Evolutionary conservation across 495 filamentous ascomycete genomes (phyloP).

Genomic region (Trichoderma reesei): DNA sequence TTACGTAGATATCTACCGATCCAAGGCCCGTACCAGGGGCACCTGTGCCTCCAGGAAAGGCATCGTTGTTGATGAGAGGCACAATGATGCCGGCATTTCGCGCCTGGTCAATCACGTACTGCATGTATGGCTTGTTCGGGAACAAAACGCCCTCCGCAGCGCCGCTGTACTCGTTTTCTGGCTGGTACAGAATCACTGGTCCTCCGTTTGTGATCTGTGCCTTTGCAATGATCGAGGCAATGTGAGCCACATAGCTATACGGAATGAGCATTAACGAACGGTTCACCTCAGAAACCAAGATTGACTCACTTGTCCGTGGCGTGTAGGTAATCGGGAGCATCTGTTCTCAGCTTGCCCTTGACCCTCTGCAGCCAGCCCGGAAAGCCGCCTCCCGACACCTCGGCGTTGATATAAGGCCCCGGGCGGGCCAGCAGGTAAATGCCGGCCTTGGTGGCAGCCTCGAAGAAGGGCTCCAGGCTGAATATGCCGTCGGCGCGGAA

Average conservation of each 20-base stretch:
- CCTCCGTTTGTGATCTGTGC: conserved; percentile 49
- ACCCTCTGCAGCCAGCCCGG: conserved; percentile 2
- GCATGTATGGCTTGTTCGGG: conserved; percentile 31
- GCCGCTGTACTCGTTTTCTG: conserved; percentile 46
- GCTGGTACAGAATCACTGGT: conserved; percentile 43
- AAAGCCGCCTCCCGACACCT: conserved; percentile 18
- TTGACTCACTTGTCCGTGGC: conserved; percentile 5
- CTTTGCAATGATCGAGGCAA: conserved; percentile 39
- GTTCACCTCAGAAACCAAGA: neutral
- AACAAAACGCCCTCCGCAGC: conserved; percentile 29
- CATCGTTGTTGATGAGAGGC: conserved; percentile 43
- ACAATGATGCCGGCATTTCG: conserved; percentile 40
- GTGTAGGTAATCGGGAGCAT: neutral
- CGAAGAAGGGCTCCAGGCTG: conserved; percentile 44
- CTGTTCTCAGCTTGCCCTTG: conserved; percentile 42
- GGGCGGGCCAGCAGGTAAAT: conserved; percentile 50
- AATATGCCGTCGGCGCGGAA: conserved; percentile 44
- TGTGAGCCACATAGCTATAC: conserved; percentile 32
- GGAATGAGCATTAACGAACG: neutral
- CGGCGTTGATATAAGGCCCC: conserved; percentile 52
- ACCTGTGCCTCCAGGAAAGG: neutral
- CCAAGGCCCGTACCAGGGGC: conserved; percentile 2
- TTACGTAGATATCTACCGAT: neutral
- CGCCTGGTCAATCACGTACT: conserved; percentile 39
- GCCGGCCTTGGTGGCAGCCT: conserved; percentile 49